These are phyloP conservation scores for Thielaviopsis musarum DNA, from an alignment of 2,329 filamentous ascomycete genomes.

Conservation along the genomic window DNA sequence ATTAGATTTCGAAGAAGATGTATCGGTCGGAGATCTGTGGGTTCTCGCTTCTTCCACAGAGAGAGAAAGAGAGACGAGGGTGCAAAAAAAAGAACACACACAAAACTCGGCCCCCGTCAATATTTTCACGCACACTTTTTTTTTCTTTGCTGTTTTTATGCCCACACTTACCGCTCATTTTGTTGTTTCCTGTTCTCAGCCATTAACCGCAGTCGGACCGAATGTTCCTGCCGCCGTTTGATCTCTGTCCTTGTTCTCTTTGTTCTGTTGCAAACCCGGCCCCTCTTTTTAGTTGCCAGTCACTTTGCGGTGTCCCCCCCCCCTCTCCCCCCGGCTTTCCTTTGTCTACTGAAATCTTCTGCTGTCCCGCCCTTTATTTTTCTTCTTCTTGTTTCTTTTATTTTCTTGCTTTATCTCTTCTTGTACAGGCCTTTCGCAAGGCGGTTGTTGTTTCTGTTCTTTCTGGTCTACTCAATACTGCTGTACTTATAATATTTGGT, in stretches of 20 bases:
- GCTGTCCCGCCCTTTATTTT: not conserved
- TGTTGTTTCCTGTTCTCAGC: not conserved
- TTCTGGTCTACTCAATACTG: not conserved
- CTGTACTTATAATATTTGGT: not conserved
- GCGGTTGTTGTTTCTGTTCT: not conserved
- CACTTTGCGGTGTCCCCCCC: not conserved
- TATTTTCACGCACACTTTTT: not conserved
- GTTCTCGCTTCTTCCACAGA: no score
- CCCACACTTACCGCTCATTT: not conserved
- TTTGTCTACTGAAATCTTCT: not conserved
- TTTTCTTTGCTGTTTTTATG: not conserved
- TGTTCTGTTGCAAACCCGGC: not conserved
- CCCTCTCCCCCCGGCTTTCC: not conserved
- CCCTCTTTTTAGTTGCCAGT: not conserved
- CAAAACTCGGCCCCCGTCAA: no score
- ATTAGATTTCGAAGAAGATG: no score
- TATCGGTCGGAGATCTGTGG: no score
- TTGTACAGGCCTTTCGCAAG: not conserved
- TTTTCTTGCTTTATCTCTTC: not conserved
- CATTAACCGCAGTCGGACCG: not conserved
- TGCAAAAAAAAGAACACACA: no score
- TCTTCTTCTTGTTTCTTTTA: not conserved
- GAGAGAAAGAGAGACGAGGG: no score
- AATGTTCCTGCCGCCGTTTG: not conserved
- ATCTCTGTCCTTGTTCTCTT: not conserved